These are phyloP conservation scores for Gnaphalium uliginosum DNA, from an alignment of 129 eudicot species.

Conservation along the genomic window DNA sequence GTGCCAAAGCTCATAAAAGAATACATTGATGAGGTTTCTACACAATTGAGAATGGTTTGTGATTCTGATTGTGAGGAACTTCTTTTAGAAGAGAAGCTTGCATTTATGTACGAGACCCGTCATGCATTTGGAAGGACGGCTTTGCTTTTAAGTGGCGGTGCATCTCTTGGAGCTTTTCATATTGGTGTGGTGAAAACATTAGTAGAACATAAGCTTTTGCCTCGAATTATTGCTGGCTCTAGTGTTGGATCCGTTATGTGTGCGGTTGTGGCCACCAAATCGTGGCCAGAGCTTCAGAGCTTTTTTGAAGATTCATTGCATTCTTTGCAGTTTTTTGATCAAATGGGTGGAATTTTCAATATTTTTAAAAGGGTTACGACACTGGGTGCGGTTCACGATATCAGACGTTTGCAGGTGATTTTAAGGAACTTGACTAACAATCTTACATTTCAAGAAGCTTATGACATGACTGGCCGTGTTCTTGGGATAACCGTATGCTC, in stretches of 20 bases:
- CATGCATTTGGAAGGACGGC: conserved; percentile 98
- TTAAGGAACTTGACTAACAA: conserved; percentile 75
- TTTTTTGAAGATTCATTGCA: conserved; percentile 82
- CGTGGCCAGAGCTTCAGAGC: conserved; percentile 96
- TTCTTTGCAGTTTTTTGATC: conserved; percentile 79
- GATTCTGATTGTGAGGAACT: conserved; percentile 86
- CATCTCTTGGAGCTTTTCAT: conserved; percentile 88
- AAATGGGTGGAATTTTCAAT: conserved; percentile 75
- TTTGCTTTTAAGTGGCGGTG: conserved; percentile 90
- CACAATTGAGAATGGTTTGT: conserved; percentile 84
- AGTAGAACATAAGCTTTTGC: conserved; percentile 86
- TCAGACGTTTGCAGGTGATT: conserved; percentile 72
- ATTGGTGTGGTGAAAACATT: conserved; percentile 91
- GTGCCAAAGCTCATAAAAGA: conserved; percentile 84
- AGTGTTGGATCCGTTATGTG: conserved; percentile 94
- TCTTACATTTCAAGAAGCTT: conserved; percentile 93
- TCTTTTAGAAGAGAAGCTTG: conserved; percentile 80
- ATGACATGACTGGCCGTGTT: conserved; percentile 91
- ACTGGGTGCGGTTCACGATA: conserved; percentile 82
- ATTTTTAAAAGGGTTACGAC: conserved; percentile 77
- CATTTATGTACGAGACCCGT: conserved; percentile 93
- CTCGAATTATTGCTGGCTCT: conserved; percentile 89
- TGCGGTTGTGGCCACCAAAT: conserved; percentile 67
- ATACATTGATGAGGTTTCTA: conserved; percentile 84
- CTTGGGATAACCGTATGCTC: conserved; percentile 93